Base-by-base conservation (phyloP, 2,329 filamentous ascomycete species). In the Polychaeton citri region DNA sequence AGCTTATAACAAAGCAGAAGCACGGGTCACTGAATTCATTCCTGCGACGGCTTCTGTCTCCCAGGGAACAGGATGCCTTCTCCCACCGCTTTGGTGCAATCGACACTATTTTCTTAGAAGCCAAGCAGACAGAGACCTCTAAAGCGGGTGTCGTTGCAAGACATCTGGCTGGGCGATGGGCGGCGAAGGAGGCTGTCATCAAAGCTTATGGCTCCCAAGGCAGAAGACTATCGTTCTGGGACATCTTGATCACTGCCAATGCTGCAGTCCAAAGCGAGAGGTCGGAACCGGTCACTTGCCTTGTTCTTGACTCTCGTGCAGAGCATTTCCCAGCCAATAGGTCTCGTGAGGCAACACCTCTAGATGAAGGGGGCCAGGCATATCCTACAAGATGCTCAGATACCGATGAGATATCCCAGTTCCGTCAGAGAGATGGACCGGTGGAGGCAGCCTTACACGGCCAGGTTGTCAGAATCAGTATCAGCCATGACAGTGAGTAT, bases 401-500 rank as follows among this genome's bases (percentile, higher is more conserved):
- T 10, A 28, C 3, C 24, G 24, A 28, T 3, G 15, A 28, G 7
- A 15, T 5, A 7, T 28, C 24, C 12, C 4, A 12, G 4, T 10
- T 15, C 3, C 15, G 12, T 3, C 12, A 10, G 5, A 4, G 15
- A 15, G 24, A 28, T 5, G 5, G 12, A 7, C 24, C 7, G 12
- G 24, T 12, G 12, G 24, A 28, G 5, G 24, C 12, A 10, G 7
- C 24, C 15, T 15, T 28, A 28, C 24, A 28, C 24, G 61, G 60
- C n/a, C 70, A 75, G 44, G 64, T 74, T 34, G 84, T 77, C 10
- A 66, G 73, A 49, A 54, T 94, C 31, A 88, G 80, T 40, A 92
- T 95, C 48, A 90, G 81, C 50, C 87, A 95, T 55, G 87, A 95
- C 57, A 78, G 74, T 2, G 79, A 84, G 6, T 93, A 86, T 59